These are phyloP conservation scores for Kuraishia molischiana DNA, from an alignment of 805 yeast genomes.

Conservation along the genomic window DNA sequence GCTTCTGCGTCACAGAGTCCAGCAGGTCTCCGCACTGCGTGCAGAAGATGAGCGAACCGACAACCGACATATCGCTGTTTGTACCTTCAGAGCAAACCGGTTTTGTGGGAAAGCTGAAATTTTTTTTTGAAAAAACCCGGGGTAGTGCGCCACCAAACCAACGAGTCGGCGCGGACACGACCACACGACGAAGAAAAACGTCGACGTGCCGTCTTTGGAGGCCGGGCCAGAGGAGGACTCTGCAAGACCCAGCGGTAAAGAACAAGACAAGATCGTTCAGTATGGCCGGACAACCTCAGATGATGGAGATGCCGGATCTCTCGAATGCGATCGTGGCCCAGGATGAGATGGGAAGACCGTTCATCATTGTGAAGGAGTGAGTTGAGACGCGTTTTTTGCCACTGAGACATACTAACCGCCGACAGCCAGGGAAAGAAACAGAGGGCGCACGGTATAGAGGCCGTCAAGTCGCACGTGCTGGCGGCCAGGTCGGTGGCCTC, in stretches of 20 bases:
- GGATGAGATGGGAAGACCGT: constrained; percentile 98
- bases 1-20: constrained; percentile 48
- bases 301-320: constrained; percentile 70
- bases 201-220: constrained; percentile 3
- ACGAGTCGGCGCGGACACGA: too few relatives aligned
- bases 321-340: constrained; percentile 98
- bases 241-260: constrained; percentile 4
- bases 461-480: constrained; percentile 78
- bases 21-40: constrained; percentile 85
- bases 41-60: constrained; percentile 93
- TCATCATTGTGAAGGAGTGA: constrained; percentile 88
- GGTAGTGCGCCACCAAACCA: too few relatives aligned
- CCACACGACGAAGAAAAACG: constrained; percentile 2
- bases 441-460: constrained; percentile 70
- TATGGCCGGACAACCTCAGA: constrained; percentile 14
- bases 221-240: constrained; percentile 4
- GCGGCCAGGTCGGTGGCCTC: constrained; percentile 95
- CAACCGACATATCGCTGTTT: constrained; percentile 63
- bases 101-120: too few relatives aligned
- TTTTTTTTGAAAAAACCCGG: too few relatives aligned
- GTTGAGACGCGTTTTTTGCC: constrained; percentile 14
- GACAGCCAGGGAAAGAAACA: constrained; percentile 29
- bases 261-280: not conserved
- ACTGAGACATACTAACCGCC: not conserved
- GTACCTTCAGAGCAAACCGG: not conserved